A percentile compares a stretch with the other conserved stretches of the same genome.
Conservation (phyloP, 2,329 filamentous ascomycete species). For the Teratosphaeria epicoccoides region DNA sequence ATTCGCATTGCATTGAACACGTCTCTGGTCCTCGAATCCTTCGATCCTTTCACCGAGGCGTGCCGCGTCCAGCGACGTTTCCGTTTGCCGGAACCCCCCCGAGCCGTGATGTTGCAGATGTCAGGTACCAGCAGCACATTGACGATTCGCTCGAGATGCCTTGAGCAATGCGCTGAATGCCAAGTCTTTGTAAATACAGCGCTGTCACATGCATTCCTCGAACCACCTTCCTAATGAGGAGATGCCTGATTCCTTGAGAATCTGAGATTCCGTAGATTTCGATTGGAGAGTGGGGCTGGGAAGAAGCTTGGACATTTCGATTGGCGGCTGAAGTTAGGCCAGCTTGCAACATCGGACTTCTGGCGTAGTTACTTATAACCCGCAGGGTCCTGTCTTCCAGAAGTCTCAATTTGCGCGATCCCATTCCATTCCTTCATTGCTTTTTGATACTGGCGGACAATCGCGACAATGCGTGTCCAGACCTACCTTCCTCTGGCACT, state of each 20-base stretch:
- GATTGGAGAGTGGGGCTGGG: neutral
- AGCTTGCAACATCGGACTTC: neutral
- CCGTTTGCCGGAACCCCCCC: too few species aligned
- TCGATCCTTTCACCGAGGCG: too few species aligned
- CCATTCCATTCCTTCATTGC: neutral
- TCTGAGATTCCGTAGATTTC: neutral
- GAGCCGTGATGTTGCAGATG: too few species aligned
- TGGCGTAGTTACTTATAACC: neutral
- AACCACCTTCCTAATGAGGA: neutral
- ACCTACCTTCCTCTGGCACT: slow-evolving; percentile 58
- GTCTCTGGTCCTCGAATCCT: neutral
- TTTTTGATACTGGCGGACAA: neutral
- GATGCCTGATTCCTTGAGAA: too few species aligned
- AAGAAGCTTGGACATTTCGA: neutral
- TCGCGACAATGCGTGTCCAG: slow-evolving; percentile 63
- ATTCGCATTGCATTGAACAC: neutral
- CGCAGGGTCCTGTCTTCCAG: neutral
- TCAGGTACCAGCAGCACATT: neutral
- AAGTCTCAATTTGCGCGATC: neutral
- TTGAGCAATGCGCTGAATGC: neutral
- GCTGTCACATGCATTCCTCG: too few species aligned
- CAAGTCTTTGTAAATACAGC: neutral
- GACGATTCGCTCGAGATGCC: neutral
- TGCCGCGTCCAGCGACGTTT: too few species aligned
- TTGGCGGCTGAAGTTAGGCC: neutral